A percentile compares a stretch with the other conserved stretches of the same genome.
Evolutionary conservation across 2,329 filamentous ascomycete genomes (phyloP).

Genomic region (Dactylellina haptotyla): DNA sequence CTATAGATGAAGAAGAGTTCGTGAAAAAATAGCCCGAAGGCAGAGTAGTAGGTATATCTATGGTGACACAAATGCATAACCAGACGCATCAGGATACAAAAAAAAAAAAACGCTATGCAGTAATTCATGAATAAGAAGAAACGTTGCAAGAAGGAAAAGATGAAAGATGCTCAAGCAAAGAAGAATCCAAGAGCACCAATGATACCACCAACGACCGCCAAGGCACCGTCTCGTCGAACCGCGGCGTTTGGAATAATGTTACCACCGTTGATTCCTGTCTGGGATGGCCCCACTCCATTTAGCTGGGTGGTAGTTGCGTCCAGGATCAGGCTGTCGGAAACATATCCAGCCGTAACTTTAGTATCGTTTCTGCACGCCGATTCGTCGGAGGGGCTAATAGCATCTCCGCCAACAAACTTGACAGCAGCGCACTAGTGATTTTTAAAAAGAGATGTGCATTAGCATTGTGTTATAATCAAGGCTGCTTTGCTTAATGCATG

Average conservation of each 20-base stretch:
- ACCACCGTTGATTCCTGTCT: not conserved
- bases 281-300: not conserved
- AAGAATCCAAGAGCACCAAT: slow-evolving; percentile 23
- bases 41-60: too few species aligned
- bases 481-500: not conserved
- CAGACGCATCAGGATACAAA: too few species aligned
- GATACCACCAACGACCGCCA: slow-evolving; percentile 19
- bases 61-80: too few species aligned
- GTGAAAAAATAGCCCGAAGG: too few species aligned
- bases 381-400: not conserved
- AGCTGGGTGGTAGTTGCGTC: slow-evolving; percentile 11
- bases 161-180: not conserved
- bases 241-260: slow-evolving; percentile 30
- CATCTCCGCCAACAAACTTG: slow-evolving; percentile 23
- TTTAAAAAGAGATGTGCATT: not conserved
- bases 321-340: slow-evolving; percentile 16
- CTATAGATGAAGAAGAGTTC: too few species aligned
- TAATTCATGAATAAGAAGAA: too few species aligned
- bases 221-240: not conserved
- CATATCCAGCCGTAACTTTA: not conserved
- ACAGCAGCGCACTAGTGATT: slow-evolving; percentile 40
- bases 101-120: too few species aligned
- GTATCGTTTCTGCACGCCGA: slow-evolving; percentile 36
- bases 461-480: not conserved
- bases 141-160: not conserved